These are phyloP conservation scores for Helminthosporium solani DNA, from an alignment of 2,329 filamentous ascomycete genomes.

Conservation along the genomic window DNA sequence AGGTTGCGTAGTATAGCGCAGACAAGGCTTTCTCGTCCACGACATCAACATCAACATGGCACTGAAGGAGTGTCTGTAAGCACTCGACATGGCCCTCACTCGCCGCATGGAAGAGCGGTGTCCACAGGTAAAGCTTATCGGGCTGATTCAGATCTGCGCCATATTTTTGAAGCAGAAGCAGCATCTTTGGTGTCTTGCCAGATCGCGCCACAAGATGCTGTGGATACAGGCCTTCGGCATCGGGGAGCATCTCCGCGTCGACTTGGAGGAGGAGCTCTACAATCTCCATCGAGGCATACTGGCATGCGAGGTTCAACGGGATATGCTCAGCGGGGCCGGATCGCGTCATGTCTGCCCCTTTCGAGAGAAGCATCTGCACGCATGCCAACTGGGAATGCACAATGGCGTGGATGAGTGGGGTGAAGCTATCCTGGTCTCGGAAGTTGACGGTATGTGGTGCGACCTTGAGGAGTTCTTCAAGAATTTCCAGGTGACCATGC, in stretches of 20 bases:
- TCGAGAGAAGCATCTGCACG: constrained; percentile 73
- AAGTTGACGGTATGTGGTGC: constrained; percentile 76
- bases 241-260: constrained; percentile 79
- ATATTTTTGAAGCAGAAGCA: constrained; percentile 78
- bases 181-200: constrained; percentile 74
- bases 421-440: constrained; percentile 97
- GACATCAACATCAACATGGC: constrained; percentile 75
- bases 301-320: constrained; percentile 90
- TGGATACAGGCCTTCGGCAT: constrained; percentile 95
- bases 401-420: constrained; percentile 90
- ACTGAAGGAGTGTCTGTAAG: constrained; percentile 75
- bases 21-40: constrained; percentile 90
- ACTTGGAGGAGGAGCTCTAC: constrained; percentile 81
- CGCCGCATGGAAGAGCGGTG: constrained; percentile 90
- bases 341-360: constrained; percentile 82
- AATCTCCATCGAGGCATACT: constrained; percentile 83
- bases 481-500: constrained; percentile 84
- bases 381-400: constrained; percentile 82
- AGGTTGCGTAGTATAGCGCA: constrained; percentile 97
- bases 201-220: constrained; percentile 94
- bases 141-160: constrained; percentile 88
- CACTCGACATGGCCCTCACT: constrained; percentile 94
- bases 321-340: constrained; percentile 87
- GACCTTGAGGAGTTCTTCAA: constrained; percentile 68
- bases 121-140: constrained; percentile 97